Evolutionary conservation across 331 rosid genomes (phyloP).

Genomic region (Acacia concinna): DNA sequence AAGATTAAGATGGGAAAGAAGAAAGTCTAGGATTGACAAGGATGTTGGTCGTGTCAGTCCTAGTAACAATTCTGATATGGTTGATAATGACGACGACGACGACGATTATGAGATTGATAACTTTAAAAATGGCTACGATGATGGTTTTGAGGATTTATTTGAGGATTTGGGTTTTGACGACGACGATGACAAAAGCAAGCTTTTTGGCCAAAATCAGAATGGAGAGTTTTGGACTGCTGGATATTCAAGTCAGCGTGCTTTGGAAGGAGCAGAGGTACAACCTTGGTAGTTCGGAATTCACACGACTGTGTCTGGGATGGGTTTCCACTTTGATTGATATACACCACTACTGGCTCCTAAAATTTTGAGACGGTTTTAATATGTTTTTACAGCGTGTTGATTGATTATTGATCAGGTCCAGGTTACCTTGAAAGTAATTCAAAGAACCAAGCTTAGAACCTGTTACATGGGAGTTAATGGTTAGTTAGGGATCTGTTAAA

Average conservation of each 20-base stretch:
- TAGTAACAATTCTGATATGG: slow-evolving; percentile 27
- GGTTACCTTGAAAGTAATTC: slow-evolving; percentile 5
- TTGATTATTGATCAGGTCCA: background rate
- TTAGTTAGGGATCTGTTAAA: background rate
- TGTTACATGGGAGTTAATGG: background rate
- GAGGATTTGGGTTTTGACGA: slow-evolving; percentile 41
- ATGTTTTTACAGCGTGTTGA: background rate
- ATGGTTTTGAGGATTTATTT: slow-evolving; percentile 54
- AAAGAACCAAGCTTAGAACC: background rate
- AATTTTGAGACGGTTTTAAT: background rate
- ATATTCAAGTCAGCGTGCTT: slow-evolving; percentile 34
- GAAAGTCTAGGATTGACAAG: slow-evolving; percentile 36
- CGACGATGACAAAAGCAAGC: slow-evolving; percentile 31
- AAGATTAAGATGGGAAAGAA: slow-evolving; percentile 64
- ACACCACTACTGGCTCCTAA: background rate
- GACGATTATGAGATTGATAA: slow-evolving; percentile 51
- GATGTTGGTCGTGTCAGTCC: slow-evolving; percentile 27
- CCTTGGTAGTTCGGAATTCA: slow-evolving; percentile 65
- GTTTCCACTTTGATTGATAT: background rate
- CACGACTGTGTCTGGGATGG: background rate
- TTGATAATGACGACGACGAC: slow-evolving; percentile 37
- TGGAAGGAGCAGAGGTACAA: slow-evolving; percentile 41
- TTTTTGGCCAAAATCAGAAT: slow-evolving; percentile 32
- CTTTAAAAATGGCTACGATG: slow-evolving; percentile 45
- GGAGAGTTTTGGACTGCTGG: slow-evolving; percentile 61